Conservation (phyloP, 305 asterid genomes). For the Solanum hybrid region DNA sequence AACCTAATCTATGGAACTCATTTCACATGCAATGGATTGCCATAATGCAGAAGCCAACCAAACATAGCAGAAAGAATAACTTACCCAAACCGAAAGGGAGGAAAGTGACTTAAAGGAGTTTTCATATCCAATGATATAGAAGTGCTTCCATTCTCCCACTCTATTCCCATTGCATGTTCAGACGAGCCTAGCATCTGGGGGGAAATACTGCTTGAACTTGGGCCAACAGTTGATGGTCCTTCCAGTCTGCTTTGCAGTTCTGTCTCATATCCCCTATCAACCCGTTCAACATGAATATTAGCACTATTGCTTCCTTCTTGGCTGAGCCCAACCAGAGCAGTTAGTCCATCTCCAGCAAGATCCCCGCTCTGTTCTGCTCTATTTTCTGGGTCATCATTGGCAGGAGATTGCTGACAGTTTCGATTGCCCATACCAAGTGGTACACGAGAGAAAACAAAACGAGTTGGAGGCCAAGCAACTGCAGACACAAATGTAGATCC, state of each 20-base stretch:
- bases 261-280: slow-evolving; percentile 49
- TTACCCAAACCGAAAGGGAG: slow-evolving; percentile 97
- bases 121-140: slow-evolving; percentile 86
- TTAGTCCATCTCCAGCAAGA: slow-evolving; percentile 82
- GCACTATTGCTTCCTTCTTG: slow-evolving; percentile 54
- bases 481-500: slow-evolving; percentile 79
- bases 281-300: slow-evolving; percentile 51
- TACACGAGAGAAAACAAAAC: slow-evolving; percentile 95
- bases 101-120: slow-evolving; percentile 91
- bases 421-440: slow-evolving; percentile 88
- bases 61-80: slow-evolving; percentile 28
- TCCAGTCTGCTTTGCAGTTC: slow-evolving; percentile 34
- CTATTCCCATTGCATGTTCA: slow-evolving; percentile 48
- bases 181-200: slow-evolving; percentile 61
- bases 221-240: slow-evolving; percentile 41
- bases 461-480: slow-evolving; percentile 93
- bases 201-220: slow-evolving; percentile 50
- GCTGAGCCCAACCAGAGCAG: slow-evolving; percentile 95
- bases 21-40: neutral
- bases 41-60: slow-evolving; percentile 6
- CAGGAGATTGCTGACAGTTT: slow-evolving; percentile 60
- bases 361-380: slow-evolving; percentile 67
- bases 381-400: slow-evolving; percentile 71
- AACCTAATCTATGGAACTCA: neutral
- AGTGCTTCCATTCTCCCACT: slow-evolving; percentile 67